Conservation (phyloP, 2,329 filamentous ascomycete genomes). For the Aotearoamyces nothofagi region DNA sequence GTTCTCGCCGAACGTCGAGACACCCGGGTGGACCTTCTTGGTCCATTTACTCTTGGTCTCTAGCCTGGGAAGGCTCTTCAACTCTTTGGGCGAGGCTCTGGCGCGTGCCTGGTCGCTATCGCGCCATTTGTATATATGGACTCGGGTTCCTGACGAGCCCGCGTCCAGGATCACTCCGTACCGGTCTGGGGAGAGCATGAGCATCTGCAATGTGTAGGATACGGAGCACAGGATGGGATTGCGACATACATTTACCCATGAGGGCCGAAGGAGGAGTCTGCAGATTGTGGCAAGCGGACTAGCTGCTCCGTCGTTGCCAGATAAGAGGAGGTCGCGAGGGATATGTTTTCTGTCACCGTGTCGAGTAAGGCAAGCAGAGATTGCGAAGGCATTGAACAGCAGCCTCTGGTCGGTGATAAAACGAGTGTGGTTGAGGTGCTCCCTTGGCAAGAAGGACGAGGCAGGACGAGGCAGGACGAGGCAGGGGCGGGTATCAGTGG, state of each 20-base stretch:
- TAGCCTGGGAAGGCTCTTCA: constrained; percentile 61
- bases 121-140: constrained; percentile 91
- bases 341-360: too few species aligned
- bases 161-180: constrained; percentile 96
- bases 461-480: too few species aligned
- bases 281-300: background rate
- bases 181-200: constrained; percentile 22
- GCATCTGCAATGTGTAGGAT: background rate
- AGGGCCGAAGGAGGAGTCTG: background rate
- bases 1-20: constrained; percentile 75
- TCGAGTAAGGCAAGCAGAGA: too few species aligned
- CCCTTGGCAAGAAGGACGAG: too few species aligned
- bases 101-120: constrained; percentile 54
- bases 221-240: too few species aligned
- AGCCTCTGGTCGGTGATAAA: too few species aligned
- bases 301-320: too few species aligned
- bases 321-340: too few species aligned
- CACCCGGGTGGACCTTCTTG: constrained; percentile 85
- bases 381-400: too few species aligned
- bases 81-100: constrained; percentile 39
- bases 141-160: constrained; percentile 88
- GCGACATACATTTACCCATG: background rate
- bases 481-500: too few species aligned
- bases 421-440: too few species aligned
- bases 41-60: constrained; percentile 78